phyloP scores from a whole-genome alignment of 148 eudicot species.

The Tetragonia tetragonoides region DNA sequence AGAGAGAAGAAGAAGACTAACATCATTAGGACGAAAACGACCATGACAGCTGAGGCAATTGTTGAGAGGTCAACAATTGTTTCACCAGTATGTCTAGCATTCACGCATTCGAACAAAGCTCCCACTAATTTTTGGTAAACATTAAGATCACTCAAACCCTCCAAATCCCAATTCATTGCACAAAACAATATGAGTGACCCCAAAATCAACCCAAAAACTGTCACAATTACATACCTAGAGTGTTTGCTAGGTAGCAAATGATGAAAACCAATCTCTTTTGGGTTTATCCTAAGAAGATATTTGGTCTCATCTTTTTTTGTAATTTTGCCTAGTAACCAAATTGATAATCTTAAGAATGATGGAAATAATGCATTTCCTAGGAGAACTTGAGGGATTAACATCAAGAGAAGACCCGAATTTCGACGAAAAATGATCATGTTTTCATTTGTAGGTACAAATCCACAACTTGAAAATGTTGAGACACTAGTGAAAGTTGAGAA shows the following conservation, averaged over 20 bases:
- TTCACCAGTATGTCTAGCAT: constrained; percentile 70
- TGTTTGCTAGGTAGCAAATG: constrained; percentile 40
- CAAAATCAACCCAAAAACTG: constrained; percentile 43
- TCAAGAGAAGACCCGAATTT: constrained; percentile 58
- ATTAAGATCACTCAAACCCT: constrained; percentile 31
- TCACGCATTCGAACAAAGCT: constrained; percentile 43
- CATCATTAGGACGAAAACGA: constrained; percentile 58
- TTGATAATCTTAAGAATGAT: constrained; percentile 28
- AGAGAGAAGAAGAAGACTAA: constrained; percentile 32
- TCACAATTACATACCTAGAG: constrained; percentile 23
- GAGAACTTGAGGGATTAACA: constrained; percentile 56
- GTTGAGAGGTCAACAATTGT: constrained; percentile 53
- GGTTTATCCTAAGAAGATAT: constrained; percentile 37
- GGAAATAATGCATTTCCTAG: constrained; percentile 67
- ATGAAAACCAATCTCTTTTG: constrained; percentile 32
- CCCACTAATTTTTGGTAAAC: constrained; percentile 46
- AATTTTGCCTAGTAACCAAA: constrained; percentile 39
- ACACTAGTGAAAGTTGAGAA: constrained; percentile 52
- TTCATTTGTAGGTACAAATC: constrained; percentile 69
- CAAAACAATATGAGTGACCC: constrained; percentile 41
- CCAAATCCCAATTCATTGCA: constrained; percentile 47
- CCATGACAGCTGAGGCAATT: constrained; percentile 51
- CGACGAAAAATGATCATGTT: constrained; percentile 59
- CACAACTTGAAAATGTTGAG: constrained; percentile 66
- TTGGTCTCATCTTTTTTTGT: constrained; percentile 34